Evolutionary conservation across 139 green algal genomes (phyloP).

Genomic region (Mychonastes homosphaera): DNA sequence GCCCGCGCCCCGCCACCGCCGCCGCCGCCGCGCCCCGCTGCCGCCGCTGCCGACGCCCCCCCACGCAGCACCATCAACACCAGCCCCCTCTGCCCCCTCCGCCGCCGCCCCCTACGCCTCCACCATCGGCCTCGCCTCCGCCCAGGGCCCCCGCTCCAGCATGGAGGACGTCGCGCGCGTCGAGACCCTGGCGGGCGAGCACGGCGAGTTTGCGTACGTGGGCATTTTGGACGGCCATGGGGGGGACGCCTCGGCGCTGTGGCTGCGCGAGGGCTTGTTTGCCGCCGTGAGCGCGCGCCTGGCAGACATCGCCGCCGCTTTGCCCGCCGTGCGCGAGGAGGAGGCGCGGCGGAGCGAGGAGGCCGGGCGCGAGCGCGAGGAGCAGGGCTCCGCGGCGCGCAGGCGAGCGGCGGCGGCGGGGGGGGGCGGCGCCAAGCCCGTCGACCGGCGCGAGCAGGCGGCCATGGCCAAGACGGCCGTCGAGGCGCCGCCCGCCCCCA

Average conservation of each 20-base stretch:
- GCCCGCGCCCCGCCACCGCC: too few species aligned
- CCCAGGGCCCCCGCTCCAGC: conserved; percentile 21
- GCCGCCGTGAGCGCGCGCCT: not conserved
- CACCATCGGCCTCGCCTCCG: not conserved
- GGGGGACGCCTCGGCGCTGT: conserved; percentile 23
- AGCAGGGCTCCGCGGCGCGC: not conserved
- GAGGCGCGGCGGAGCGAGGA: too few species aligned
- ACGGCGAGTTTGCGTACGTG: not conserved
- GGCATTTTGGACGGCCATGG: conserved; percentile 45
- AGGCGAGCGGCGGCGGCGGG: not conserved
- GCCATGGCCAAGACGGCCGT: not conserved
- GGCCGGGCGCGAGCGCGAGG: not conserved
- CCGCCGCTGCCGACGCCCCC: too few species aligned
- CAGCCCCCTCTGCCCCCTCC: not conserved
- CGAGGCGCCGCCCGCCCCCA: not conserved
- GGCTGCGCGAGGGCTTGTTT: conserved; percentile 34
- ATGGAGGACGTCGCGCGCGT: conserved; percentile 29
- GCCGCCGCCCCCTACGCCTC: not conserved
- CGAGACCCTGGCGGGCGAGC: not conserved
- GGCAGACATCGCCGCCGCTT: not conserved
- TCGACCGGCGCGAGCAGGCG: not conserved
- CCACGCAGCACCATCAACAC: not conserved
- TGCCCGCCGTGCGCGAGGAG: not conserved
- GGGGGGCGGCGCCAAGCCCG: not conserved
- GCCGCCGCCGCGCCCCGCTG: too few species aligned